Base-by-base conservation (phyloP, 1,139 yeast species). In the Arxiozyma bovina region DNA sequence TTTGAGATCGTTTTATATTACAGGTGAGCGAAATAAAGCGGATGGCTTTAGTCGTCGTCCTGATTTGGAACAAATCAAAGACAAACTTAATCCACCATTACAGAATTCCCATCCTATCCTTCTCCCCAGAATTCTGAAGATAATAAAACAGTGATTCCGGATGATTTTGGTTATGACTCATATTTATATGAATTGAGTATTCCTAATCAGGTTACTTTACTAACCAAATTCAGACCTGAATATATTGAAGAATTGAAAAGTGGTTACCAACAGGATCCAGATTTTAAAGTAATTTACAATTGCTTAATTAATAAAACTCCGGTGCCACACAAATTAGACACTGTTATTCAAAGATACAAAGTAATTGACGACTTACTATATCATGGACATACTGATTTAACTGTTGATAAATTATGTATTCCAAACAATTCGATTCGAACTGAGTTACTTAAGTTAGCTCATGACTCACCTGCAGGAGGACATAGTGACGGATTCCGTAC, bases 401-500 rank as follows among this genome's bases (percentile, higher is more conserved):
- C n/a, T n/a, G n/a, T n/a, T n/a, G n/a, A n/a, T n/a, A n/a, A n/a
- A n/a, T n/a, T n/a, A n/a, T n/a, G n/a, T n/a, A n/a, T n/a, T n/a
- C n/a, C n/a, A n/a, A n/a, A n/a, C n/a, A n/a, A n/a, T n/a, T 38
- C 43, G 22, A 23, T 48, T 21, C 18, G 50, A 38, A 21, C 40
- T 9, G n/a, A 34, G 22, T 23, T 48, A 48, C 18, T 48, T 11
- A 20, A 18, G 6, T 40, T 48, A 38, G 43, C 41, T 38, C 50
- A 48, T 27, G 50, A 40, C 23, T 48, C 50, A 2, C 4, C 23
- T n/a, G 22, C 27, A 18, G 42, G 34, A 5, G 21, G 30, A 12
- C 44, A 48, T 40, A 17, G 43, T 40, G 50, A 40, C 41, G 22
- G 44, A 9, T 48, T 48, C 18, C 40, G 50, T 21, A 48, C 50